Percentiles rank a stretch among this genome's conserved stretches.
These are phyloP conservation scores for Chimonanthus salicifolius DNA, from an alignment of 164 flowering plant genomes.

Conservation along the genomic window DNA sequence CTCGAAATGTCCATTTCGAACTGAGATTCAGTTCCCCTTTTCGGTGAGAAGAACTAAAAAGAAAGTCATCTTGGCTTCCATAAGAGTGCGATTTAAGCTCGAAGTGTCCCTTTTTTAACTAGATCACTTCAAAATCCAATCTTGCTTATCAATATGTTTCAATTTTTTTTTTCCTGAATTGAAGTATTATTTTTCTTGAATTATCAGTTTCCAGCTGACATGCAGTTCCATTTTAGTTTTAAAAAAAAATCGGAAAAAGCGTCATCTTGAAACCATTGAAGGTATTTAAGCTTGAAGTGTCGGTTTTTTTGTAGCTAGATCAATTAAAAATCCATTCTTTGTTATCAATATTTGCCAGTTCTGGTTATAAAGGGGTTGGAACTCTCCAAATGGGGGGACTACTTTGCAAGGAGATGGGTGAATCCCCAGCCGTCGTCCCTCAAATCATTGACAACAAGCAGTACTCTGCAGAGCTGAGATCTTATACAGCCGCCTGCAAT, in stretches of 20 bases:
- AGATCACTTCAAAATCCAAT: too few species aligned
- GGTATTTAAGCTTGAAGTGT: not conserved
- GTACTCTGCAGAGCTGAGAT: constrained; percentile 36
- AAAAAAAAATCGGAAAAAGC: not conserved
- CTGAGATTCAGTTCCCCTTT: too few species aligned
- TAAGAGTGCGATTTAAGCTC: too few species aligned
- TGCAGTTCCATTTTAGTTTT: not conserved
- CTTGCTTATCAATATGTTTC: too few species aligned
- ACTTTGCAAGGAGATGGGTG: constrained; percentile 11
- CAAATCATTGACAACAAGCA: too few species aligned
- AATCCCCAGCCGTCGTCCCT: not conserved
- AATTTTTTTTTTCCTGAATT: too few species aligned
- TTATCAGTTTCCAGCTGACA: not conserved
- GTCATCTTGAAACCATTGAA: not conserved
- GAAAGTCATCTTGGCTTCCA: too few species aligned
- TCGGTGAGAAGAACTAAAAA: too few species aligned
- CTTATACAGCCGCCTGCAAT: constrained; percentile 57
- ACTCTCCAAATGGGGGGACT: constrained; percentile 16
- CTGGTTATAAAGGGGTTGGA: not conserved
- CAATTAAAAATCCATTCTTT: too few species aligned
- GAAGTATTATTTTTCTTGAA: not conserved
- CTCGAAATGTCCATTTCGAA: too few species aligned
- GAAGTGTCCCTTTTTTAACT: too few species aligned
- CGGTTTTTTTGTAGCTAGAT: not conserved
- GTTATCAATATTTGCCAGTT: too few species aligned